Base-by-base conservation (phyloP, 441 rosid genomes). In the Erodium texanum region DNA sequence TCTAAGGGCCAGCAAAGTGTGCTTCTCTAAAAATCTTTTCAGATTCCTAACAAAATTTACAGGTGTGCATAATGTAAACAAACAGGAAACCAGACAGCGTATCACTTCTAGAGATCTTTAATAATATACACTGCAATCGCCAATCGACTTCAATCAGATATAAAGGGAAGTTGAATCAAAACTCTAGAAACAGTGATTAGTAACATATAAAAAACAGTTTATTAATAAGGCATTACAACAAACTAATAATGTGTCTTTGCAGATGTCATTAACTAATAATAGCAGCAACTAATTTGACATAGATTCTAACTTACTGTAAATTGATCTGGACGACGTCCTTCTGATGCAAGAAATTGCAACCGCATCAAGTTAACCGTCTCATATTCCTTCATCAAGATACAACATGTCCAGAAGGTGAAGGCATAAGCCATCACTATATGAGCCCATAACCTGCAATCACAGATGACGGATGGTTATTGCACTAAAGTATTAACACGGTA, bases 361-460 rank as follows among this genome's bases (percentile, higher is more conserved):
- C 99, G 80, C 99, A 92, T 90, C 18, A 72, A 68, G 71, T 96
- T 87, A 75, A 95, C 84, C 22, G 29, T 82, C 75, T 79, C 97
- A 69, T 95, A 95, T 84, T 95, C 99, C 70, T 82, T 90, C 65
- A 78, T 70, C 72, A 95, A 75, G 74, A 90, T 84, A 73, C 80
- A 92, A 80, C 84, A 87, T 29, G 97, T 90, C 99, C 99, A 95
- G 43, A 90, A 84, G 41, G 98, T 92, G 69, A 95, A 84, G 66
- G 84, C 92, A 75, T 95, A 94, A 38, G 95, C 95, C 96, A 87
- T 83, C 73, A 86, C 52, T 62, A 89, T 79, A 78, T 94, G 98
- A 19, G 92, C 62, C 92, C 92, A 89, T 74, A 87, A 86, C 82
- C 98, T 92, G 86, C 62, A 80, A 67, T 19, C 66, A 70, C 16